Conservation (phyloP, 2,329 filamentous ascomycete genomes). For the Parafenestella ontariensis region DNA sequence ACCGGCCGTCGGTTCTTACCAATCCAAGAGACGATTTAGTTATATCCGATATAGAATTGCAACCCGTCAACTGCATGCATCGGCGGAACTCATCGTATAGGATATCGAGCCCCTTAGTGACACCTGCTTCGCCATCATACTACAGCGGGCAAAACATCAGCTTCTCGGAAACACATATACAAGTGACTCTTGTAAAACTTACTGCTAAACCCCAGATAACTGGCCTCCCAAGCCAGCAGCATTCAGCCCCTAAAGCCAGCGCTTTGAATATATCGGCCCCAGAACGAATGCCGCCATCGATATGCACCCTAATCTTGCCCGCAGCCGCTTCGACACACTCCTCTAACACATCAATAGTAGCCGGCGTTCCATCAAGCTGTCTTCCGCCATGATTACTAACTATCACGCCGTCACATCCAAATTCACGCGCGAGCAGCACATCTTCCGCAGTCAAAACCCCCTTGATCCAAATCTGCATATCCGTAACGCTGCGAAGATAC, state of each 20-base stretch:
- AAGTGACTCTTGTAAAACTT: not conserved
- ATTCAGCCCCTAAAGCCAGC: conserved; percentile 20
- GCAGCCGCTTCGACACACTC: conserved; percentile 6
- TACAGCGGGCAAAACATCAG: not conserved
- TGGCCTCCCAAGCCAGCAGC: conserved; percentile 17
- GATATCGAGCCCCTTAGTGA: conserved; percentile 17
- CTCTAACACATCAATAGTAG: conserved; percentile 5
- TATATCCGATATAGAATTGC: conserved; percentile 45
- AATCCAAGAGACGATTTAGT: conserved; percentile 40
- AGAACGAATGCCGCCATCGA: conserved; percentile 18
- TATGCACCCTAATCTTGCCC: conserved; percentile 4
- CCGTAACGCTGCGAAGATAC: conserved; percentile 11
- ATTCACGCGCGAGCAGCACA: conserved; percentile 53
- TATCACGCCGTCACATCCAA: conserved; percentile 56
- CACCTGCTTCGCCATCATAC: conserved; percentile 21
- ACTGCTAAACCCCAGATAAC: conserved; percentile 15
- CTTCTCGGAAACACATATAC: too few species aligned
- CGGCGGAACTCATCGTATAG: conserved; percentile 44
- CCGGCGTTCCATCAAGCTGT: conserved; percentile 17
- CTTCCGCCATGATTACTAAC: conserved; percentile 48
- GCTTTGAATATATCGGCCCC: conserved; percentile 31
- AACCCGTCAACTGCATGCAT: conserved; percentile 51
- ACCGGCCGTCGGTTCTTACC: conserved; percentile 35
- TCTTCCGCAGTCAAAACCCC: conserved; percentile 59
- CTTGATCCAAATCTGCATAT: conserved; percentile 48